Conservation (phyloP, 768 basidiomycete species). For the Pleurotus tuber-regium region DNA sequence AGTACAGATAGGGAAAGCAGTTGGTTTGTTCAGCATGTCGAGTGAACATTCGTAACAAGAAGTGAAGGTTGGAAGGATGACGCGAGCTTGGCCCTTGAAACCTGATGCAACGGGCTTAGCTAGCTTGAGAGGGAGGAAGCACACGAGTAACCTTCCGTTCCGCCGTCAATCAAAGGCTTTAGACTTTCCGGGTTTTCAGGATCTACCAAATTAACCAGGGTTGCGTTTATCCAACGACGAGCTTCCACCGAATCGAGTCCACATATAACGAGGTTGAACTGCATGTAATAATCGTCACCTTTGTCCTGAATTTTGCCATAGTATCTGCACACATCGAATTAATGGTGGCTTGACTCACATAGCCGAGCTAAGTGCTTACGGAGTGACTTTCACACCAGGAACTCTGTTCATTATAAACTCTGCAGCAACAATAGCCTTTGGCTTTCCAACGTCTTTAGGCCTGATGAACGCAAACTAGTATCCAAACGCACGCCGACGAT, state of each 20-base stretch:
- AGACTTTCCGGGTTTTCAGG: constrained; percentile 88
- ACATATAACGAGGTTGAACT: constrained; percentile 96
- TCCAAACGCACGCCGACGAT: constrained; percentile 1
- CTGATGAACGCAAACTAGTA: constrained; percentile 34
- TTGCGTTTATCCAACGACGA: constrained; percentile 98
- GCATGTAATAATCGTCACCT: constrained; percentile 89
- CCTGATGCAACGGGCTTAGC: constrained; percentile 43
- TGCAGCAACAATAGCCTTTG: constrained; percentile 93
- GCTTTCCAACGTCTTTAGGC: constrained; percentile 86
- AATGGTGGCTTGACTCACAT: background rate
- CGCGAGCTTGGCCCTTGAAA: constrained; percentile 97
- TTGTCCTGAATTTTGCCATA: constrained; percentile 99
- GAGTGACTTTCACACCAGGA: constrained; percentile 93
- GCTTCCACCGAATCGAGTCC: constrained; percentile 98
- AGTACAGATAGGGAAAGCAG: constrained; percentile 96
- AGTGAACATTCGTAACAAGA: constrained; percentile 99
- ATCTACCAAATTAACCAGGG: constrained; percentile 92
- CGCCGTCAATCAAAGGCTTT: constrained; percentile 97
- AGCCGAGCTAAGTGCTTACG: constrained; percentile 51
- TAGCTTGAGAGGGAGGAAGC: constrained; percentile 2
- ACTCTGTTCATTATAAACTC: constrained; percentile 97
- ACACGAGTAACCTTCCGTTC: constrained; percentile 81
- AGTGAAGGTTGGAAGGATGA: constrained; percentile 91
- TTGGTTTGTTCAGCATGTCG: constrained; percentile 97
- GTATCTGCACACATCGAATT: constrained; percentile 51